These are phyloP conservation scores for Vitis hybrid DNA, from an alignment of 177 flowering plant species.

Conservation along the genomic window DNA sequence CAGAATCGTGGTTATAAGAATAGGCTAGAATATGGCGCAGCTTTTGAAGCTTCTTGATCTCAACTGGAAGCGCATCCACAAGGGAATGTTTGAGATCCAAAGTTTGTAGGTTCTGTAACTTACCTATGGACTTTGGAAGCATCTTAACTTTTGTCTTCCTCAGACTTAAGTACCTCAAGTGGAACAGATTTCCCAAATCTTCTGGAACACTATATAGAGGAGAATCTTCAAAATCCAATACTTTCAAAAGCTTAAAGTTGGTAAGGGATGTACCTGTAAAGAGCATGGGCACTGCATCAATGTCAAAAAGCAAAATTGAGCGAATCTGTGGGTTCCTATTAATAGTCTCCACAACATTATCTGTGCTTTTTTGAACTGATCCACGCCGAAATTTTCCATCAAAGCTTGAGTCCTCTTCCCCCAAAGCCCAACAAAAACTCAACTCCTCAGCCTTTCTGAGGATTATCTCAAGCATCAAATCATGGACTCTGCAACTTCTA, in stretches of 20 bases:
- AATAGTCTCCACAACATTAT: too few relatives aligned
- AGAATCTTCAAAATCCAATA: slow-evolving; percentile 6
- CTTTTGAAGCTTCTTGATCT: slow-evolving; percentile 11
- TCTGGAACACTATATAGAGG: not conserved
- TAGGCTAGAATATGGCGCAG: slow-evolving; percentile 17
- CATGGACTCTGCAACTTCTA: slow-evolving; percentile 1
- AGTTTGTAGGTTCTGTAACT: slow-evolving; percentile 12
- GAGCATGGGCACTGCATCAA: too few relatives aligned
- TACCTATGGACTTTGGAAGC: slow-evolving; percentile 8
- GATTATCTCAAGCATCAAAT: not conserved
- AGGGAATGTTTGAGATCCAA: slow-evolving; percentile 17
- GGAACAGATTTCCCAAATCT: not conserved
- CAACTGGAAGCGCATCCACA: slow-evolving; percentile 13
- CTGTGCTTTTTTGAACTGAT: too few relatives aligned
- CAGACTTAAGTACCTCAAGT: slow-evolving; percentile 5
- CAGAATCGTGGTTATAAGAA: not conserved
- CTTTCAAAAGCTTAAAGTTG: slow-evolving; percentile 3
- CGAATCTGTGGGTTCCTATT: too few relatives aligned
- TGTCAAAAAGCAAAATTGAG: too few relatives aligned
- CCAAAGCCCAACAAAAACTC: too few relatives aligned
- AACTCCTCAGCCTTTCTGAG: too few relatives aligned
- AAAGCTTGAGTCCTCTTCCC: too few relatives aligned
- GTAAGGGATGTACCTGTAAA: not conserved
- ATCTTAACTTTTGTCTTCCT: not conserved
- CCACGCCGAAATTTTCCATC: too few relatives aligned